Evolutionary conservation across 2,329 filamentous ascomycete genomes (phyloP).

Genomic region (Xylaria sp.): DNA sequence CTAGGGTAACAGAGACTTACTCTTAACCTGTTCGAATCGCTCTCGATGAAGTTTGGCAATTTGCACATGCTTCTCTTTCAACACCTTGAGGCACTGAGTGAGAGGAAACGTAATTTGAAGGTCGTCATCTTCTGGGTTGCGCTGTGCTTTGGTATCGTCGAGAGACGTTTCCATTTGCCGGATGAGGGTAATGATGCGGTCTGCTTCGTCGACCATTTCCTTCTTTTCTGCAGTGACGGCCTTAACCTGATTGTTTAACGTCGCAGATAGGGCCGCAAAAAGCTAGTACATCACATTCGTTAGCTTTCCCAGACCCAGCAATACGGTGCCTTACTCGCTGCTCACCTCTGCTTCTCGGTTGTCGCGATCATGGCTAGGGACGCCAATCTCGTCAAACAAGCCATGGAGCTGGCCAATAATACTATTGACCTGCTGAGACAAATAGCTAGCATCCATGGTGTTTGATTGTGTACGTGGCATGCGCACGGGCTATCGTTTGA

Average conservation of each 20-base stretch:
- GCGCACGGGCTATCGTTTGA: conserved; percentile 18
- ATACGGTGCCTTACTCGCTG: conserved; percentile 33
- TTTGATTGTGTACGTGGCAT: conserved; percentile 8
- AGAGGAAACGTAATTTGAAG: conserved; percentile 86
- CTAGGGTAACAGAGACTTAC: conserved; percentile 62
- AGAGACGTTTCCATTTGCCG: conserved; percentile 94
- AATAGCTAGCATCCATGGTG: conserved; percentile 87
- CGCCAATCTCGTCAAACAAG: conserved; percentile 96
- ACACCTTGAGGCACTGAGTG: conserved; percentile 77
- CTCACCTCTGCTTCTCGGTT: conserved; percentile 87
- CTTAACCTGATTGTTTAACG: conserved; percentile 88
- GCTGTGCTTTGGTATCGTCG: conserved; percentile 75
- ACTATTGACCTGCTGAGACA: conserved; percentile 93
- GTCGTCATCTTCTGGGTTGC: conserved; percentile 72
- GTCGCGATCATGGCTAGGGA: conserved; percentile 93
- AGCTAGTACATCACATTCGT: conserved; percentile 66
- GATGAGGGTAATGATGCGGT: conserved; percentile 84
- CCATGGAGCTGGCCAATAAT: conserved; percentile 94
- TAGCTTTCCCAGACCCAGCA: conserved; percentile 31
- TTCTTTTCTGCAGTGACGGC: conserved; percentile 89
- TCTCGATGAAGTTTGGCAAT: conserved; percentile 87
- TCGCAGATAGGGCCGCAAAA: conserved; percentile 90
- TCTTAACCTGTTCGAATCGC: conserved; percentile 94
- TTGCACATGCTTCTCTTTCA: conserved; percentile 88
- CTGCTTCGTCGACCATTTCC: conserved; percentile 87